phyloP scores from a whole-genome alignment of 805 yeast genomes.

The Suhomyces prunicola region DNA sequence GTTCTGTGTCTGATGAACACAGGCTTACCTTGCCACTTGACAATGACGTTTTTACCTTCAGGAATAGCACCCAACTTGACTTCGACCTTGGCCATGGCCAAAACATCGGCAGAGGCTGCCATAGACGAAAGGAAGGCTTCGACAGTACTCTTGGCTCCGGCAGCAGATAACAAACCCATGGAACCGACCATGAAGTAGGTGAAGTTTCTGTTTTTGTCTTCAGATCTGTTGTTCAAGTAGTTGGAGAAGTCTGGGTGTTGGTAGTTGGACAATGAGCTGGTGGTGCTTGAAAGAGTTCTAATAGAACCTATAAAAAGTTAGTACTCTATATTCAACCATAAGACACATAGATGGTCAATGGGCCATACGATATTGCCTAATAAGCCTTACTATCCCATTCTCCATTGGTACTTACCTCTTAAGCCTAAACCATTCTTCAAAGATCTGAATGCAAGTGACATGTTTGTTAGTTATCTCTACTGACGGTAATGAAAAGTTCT shows the following conservation, averaged over 20 bases:
- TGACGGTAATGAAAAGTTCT: constrained; percentile 2
- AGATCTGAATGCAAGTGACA: constrained; percentile 45
- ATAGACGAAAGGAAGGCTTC: constrained; percentile 87
- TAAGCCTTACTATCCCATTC: neutral
- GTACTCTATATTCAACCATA: neutral
- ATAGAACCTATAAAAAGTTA: constrained; percentile 23
- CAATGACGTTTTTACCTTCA: constrained; percentile 95
- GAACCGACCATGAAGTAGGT: constrained; percentile 98
- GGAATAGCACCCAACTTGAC: constrained; percentile 92
- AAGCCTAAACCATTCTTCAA: constrained; percentile 40
- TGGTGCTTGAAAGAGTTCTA: constrained; percentile 51
- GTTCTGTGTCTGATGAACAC: constrained; percentile 99
- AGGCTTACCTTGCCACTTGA: constrained; percentile 99
- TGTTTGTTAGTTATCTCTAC: constrained; percentile 10
- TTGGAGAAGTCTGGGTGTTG: constrained; percentile 88
- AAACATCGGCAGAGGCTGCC: constrained; percentile 98
- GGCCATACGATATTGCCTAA: neutral
- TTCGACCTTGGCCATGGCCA: constrained; percentile 99
- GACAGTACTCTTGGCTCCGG: constrained; percentile 94
- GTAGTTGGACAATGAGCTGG: constrained; percentile 67
- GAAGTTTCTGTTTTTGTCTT: constrained; percentile 72
- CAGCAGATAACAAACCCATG: constrained; percentile 84
- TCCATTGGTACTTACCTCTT: constrained; percentile 28
- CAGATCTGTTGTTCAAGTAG: constrained; percentile 71
- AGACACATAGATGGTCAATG: neutral